Base-by-base conservation (phyloP, 2,329 filamentous ascomycete genomes). In the Leptosphaerulina australis region DNA sequence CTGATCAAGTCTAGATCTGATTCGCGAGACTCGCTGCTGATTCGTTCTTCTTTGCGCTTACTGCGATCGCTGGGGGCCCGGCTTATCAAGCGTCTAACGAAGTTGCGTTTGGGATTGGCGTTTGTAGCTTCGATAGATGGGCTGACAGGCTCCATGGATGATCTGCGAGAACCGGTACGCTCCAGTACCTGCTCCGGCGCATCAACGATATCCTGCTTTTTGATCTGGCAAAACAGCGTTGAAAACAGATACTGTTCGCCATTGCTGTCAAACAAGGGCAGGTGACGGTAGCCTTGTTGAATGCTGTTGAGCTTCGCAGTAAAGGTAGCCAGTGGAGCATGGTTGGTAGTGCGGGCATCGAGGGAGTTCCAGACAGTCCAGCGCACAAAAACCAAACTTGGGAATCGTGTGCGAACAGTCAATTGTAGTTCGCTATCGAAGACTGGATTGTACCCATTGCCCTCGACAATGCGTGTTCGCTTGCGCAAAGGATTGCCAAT, bases 221-320 rank as follows among this genome's bases (percentile, higher is more conserved):
- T 86, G 75, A 97, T 89, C 66, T 87, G 87, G 77, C 92, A 96
- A 73, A 97, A 96, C 12, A 99, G 79, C 9, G 91, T 95, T 2
- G 94, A 96, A 75, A 97, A 97, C 33, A 97, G 81, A 70, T 95
- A 97, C 63, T 92, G 90, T 63, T 97, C 92, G 53, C 92, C 94
- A 56, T 91, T 89, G 47, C 85, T 83, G 74, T 97, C 92, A 71
- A 91, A 88, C 12, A 99, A 81, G 9, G 93, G 94, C 44, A 97
- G 79, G 53, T 96, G 95, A 55, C 93, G 91, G 73, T 94, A 97
- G 21, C 94, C 94, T 73, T 94, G 87, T 69, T 93, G 91, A 31
- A 97, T 82, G 68, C 87, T 95, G 76, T 82, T 87, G 41, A 97
- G 85, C 76, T 97, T 97, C 56, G 90, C 92, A 2, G 91, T 97